Base-by-base conservation (phyloP, 192 early-diverging fungal species). In the Coemansia sp. region DNA sequence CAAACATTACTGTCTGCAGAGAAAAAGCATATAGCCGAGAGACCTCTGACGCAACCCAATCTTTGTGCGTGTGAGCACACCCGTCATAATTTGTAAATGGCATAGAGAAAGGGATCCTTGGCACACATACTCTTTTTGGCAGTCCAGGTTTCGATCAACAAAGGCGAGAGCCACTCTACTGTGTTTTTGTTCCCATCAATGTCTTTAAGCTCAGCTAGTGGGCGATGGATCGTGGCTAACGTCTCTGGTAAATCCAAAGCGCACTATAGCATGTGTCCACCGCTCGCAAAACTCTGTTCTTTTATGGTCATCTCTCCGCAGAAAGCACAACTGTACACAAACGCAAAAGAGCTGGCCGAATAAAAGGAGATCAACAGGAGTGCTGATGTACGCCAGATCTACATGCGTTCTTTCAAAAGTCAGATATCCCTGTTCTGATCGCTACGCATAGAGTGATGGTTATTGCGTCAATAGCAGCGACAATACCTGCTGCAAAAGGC, bases 321-420 rank as follows among this genome's bases (percentile, higher is more conserved):
- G 38, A 47, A 20, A 23, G 20, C 22, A 47, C 20, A 47, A 0
- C 41, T 19, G 17, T 14, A 44, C 6, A 19, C 41, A 44, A 11
- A 19, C 41, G 4, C 15, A 3, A 17, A 44, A 19, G n/a, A n/a
- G n/a, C n/a, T 19, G 1, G 41, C 2, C n/a, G 41, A 22, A 19
- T 13, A 47, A 22, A 47, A 47, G 11, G 44, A 47, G 44, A 47
- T 47, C 44, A 23, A 6, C 44, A 47, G 20, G 6, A 47, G 44
- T 19, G 44, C 7, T 23, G 44, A 23, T 23, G 44, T 5, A 23
- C 7, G 14, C 44, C 44, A 20, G 44, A 47, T 47, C 22, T 47
- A 23, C 44, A 47, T 9, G 44, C 44, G 38, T 40, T 23, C 44
- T 47, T 47, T 47, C 44, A 47, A 47, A 47, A 47, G 44, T 47